Conservation (phyloP, 331 rosid species). For the Pyracantha coccinea region DNA sequence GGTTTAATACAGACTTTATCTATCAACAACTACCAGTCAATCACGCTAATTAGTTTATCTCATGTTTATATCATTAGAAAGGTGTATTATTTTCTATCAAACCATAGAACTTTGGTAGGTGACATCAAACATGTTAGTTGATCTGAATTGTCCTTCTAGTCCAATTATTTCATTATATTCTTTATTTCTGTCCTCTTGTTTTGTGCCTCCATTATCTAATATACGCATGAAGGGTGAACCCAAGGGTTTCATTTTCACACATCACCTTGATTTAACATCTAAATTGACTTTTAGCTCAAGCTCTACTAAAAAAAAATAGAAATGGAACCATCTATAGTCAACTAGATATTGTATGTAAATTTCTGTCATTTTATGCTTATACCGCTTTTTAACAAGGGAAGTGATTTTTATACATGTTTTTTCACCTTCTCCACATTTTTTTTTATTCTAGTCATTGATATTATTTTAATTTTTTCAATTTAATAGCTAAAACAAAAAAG, state of each 20-base stretch:
- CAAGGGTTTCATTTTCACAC: slow-evolving; percentile 14
- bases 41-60: not conserved
- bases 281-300: slow-evolving; percentile 6
- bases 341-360: not conserved
- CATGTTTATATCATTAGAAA: not conserved
- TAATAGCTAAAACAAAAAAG: too few relatives aligned
- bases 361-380: too few relatives aligned
- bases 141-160: not conserved
- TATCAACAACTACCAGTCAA: not conserved
- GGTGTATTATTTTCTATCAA: not conserved
- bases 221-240: slow-evolving; percentile 2
- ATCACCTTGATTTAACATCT: slow-evolving; percentile 21
- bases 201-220: slow-evolving; percentile 51
- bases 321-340: slow-evolving; percentile 2
- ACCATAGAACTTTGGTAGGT: not conserved
- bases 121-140: not conserved
- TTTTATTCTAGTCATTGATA: too few relatives aligned
- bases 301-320: not conserved
- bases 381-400: too few relatives aligned
- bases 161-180: slow-evolving; percentile 5
- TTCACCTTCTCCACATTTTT: too few relatives aligned
- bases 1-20: not conserved
- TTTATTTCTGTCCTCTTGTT: slow-evolving; percentile 9
- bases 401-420: too few relatives aligned
- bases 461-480: too few relatives aligned